Evolutionary conservation across 805 yeast genomes (phyloP).

Genomic region (Lachancea cidri): DNA sequence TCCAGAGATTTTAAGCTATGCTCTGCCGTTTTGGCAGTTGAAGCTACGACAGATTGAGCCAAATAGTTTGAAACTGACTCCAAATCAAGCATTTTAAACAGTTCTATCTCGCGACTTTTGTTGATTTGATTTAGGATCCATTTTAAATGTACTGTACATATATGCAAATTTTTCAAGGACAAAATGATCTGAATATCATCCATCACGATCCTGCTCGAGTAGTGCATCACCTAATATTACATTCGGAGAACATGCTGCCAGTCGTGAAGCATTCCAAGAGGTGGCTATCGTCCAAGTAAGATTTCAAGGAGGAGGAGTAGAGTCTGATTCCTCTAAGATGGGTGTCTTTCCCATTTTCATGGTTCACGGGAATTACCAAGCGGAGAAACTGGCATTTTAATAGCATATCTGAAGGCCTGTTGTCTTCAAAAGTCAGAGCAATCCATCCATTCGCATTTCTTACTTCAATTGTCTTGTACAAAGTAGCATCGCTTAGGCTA

Average conservation of each 20-base stretch:
- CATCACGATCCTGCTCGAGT: no score
- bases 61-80: conserved; percentile 50
- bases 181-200: no score
- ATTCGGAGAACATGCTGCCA: conserved; percentile 1
- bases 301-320: conserved; percentile 8
- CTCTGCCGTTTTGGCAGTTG: conserved; percentile 64
- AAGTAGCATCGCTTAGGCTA: conserved; percentile 24
- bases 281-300: conserved; percentile 1
- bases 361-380: conserved; percentile 45
- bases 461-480: conserved; percentile 25
- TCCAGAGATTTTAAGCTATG: conserved; percentile 59
- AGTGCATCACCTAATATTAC: conserved; percentile 1
- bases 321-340: conserved; percentile 69
- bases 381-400: conserved; percentile 29
- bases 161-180: no score
- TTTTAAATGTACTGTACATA: neutral
- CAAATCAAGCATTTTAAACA: conserved; percentile 38
- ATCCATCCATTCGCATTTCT: conserved; percentile 31
- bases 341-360: conserved; percentile 94
- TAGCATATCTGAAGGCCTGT: conserved; percentile 18
- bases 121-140: neutral
- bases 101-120: neutral
- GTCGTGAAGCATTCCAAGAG: conserved; percentile 3
- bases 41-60: conserved; percentile 61
- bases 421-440: conserved; percentile 23